Conservation (phyloP, 106 monocot species). For the Gastrodia elata region DNA sequence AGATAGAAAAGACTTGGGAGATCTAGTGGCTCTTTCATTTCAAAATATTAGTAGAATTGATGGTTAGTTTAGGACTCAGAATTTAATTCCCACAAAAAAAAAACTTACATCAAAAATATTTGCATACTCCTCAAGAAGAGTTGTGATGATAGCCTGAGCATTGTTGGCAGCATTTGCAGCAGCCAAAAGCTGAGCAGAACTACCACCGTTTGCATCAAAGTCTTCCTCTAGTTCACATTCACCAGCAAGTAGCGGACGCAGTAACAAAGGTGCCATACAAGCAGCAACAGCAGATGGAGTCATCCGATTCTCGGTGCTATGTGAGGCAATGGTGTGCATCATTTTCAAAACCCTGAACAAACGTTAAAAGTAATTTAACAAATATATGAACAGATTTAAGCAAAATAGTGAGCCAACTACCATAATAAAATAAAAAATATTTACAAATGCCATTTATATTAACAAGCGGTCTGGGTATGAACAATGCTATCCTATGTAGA, state of each 20-base stretch:
- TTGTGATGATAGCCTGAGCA: constrained; percentile 81
- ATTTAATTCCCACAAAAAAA: not conserved
- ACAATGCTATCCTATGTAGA: not conserved
- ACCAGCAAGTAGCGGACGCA: constrained; percentile 92
- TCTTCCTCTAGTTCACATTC: constrained; percentile 98
- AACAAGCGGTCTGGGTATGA: not conserved
- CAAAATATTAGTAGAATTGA: too few species aligned
- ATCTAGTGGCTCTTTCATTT: too few species aligned
- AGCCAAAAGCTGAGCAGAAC: constrained; percentile 94
- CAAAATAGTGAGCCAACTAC: not conserved
- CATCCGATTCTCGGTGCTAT: constrained; percentile 89
- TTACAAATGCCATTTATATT: not conserved
- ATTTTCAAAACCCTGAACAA: constrained; percentile 80
- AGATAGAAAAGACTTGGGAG: too few species aligned
- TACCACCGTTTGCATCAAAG: constrained; percentile 74
- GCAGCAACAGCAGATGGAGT: constrained; percentile 93
- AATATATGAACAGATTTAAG: not conserved
- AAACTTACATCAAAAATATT: constrained; percentile 89
- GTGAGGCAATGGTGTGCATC: constrained; percentile 83
- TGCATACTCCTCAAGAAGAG: constrained; percentile 83
- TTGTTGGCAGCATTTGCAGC: constrained; percentile 99
- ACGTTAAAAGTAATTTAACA: not conserved
- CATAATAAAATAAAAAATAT: not conserved
- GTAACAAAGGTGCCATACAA: constrained; percentile 96
- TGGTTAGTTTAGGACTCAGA: not conserved